Percentiles rank a stretch among this genome's conserved stretches.
phyloP scores from a whole-genome alignment of 345 rosid genomes.

The Passiflora organensis region DNA sequence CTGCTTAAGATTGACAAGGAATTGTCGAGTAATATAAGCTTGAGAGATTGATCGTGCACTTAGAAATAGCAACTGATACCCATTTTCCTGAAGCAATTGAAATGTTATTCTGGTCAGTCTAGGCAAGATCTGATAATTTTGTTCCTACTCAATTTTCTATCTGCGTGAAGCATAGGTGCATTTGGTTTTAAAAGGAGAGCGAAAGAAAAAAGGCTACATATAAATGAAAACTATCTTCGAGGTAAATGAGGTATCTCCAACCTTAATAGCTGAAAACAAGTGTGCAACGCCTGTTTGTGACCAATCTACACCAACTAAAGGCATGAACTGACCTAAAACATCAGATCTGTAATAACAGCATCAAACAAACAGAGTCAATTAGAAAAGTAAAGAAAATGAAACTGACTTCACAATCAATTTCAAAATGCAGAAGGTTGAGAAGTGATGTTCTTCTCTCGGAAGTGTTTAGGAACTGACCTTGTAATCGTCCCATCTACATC shows the following conservation, averaged over 20 bases:
- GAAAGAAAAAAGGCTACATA: no score
- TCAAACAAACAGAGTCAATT: slow-evolving; percentile 13
- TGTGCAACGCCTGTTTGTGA: slow-evolving; percentile 91
- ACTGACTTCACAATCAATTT: background rate
- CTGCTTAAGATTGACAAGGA: slow-evolving; percentile 86
- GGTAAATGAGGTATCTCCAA: slow-evolving; percentile 31
- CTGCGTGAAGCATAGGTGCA: no score
- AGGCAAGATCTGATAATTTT: background rate
- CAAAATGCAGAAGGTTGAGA: background rate
- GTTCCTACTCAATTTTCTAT: no score
- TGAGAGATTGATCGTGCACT: slow-evolving; percentile 98
- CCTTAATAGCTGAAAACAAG: slow-evolving; percentile 90
- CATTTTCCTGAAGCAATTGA: slow-evolving; percentile 68
- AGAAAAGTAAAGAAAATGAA: background rate
- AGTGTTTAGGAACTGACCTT: slow-evolving; percentile 42
- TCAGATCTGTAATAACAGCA: slow-evolving; percentile 65
- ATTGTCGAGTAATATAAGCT: slow-evolving; percentile 80
- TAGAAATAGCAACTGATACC: slow-evolving; percentile 84
- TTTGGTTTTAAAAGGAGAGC: no score
- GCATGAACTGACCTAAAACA: slow-evolving; percentile 98
- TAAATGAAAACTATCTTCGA: no score
- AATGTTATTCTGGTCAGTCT: background rate
- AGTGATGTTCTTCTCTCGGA: background rate
- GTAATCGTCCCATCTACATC: slow-evolving; percentile 99
- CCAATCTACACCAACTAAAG: slow-evolving; percentile 93